These are phyloP conservation scores for Salvia sclarea DNA, from an alignment of 305 asterid species.

Conservation along the genomic window DNA sequence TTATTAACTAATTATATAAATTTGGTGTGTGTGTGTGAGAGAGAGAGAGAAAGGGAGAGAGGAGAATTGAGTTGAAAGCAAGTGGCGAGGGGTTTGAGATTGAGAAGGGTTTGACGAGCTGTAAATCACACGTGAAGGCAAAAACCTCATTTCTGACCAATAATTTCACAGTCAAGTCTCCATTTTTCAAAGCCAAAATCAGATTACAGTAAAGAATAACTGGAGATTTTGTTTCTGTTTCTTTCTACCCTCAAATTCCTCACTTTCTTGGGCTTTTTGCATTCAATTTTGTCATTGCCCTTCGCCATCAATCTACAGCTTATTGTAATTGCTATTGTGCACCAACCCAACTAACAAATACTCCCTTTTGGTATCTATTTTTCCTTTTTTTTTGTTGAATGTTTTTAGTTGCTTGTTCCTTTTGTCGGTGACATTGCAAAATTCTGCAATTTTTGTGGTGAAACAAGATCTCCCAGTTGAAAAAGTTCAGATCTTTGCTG, in stretches of 20 bases:
- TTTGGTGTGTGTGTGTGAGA: not conserved
- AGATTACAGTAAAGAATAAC: not conserved
- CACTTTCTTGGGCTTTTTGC: conserved; percentile 13
- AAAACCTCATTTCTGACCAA: conserved; percentile 1
- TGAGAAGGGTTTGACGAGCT: conserved; percentile 8
- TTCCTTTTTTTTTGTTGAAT: too few relatives aligned
- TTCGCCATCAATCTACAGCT: conserved; percentile 27
- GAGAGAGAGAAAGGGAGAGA: not conserved
- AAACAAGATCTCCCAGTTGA: conserved; percentile 24
- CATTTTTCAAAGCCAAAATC: not conserved
- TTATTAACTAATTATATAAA: not conserved
- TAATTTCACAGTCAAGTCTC: not conserved
- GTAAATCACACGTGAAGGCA: conserved; percentile 17
- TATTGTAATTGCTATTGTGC: conserved; percentile 19
- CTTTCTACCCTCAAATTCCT: not conserved
- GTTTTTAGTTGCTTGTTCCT: conserved; percentile 13
- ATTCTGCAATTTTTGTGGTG: conserved; percentile 9
- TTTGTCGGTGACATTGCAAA: conserved; percentile 39
- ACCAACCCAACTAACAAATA: conserved; percentile 32
- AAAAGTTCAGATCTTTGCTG: conserved; percentile 47
- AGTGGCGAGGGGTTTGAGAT: conserved; percentile 1
- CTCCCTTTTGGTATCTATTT: conserved; percentile 14
- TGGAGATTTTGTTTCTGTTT: not conserved
- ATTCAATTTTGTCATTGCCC: conserved; percentile 19
- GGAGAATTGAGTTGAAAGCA: conserved; percentile 21